Base-by-base conservation (phyloP, 2,329 filamentous ascomycete species). In the Colletotrichum australisinense region DNA sequence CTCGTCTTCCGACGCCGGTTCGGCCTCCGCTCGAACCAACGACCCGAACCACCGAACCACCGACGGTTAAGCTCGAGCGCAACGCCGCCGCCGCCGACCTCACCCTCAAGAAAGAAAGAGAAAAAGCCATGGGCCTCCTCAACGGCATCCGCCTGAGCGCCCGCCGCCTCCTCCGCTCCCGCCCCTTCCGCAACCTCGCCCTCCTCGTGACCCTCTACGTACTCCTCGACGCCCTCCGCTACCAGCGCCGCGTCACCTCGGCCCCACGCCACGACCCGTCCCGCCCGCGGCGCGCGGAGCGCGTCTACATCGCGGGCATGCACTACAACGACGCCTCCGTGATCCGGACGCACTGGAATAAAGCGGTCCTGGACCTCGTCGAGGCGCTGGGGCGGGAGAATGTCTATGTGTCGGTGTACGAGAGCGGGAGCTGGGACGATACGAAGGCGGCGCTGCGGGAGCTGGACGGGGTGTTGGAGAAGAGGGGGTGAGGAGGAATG, bases 351-450 rank as follows among this genome's bases (percentile, higher is more conserved):
- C 87, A 91, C 76, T 94, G 93, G 92, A 91, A 87, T 74, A 81
- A 86, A 6, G 90, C 90, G 0, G 83, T 94, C 3, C 72, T 92
- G 7, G 83, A 87, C 2, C 82, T 94, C 24, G 86, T 88, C 5
- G 83, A 87, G 58, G 83, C 84, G 6, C 82, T 94, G 4, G 92
- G 92, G 0, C 82, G 87, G 0, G 85, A 90, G 3, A 93, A 94
- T 78, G 88, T 94, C 2, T 94, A 88, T 78, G 87, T 95, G 53
- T 91, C 89, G 73, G 87, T 94, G 35, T 88, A 89, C 72, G 93
- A 94, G 80, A 92, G 90, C 76, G 92, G 92, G 5, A 93, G 90
- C 78, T 91, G 88, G 83, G 93, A 94, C 79, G 85, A 91, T 71
- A 93, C 89, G 22, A 94, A 94, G 80, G 86, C 83, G 19, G 89